Base-by-base conservation (phyloP, 805 yeast species). In the Middelhovenomyces tepae region DNA sequence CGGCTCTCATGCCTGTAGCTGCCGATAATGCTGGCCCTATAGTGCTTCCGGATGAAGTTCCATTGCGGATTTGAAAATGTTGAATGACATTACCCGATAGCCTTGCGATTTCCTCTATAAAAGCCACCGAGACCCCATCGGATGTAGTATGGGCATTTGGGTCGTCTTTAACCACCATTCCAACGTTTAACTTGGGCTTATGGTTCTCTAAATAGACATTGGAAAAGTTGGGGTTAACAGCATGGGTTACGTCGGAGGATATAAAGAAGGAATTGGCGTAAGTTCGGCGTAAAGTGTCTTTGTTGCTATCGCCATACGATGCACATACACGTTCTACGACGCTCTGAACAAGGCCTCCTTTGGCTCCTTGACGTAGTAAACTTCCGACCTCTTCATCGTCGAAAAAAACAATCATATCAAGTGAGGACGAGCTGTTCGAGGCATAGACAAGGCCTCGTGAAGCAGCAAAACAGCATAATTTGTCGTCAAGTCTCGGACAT, bases 371-470 rank as follows among this genome's bases (percentile, higher is more conserved):
- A 56, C 89, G 72, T 4, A 85, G 67, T 22, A 74, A 69, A 5
- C 89, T 78, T 7, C 94, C 94, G 36, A 84, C 70, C 59, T 84
- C 95, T 58, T 84, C 95, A 52, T 79, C 74, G 49, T 85, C 94
- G 47, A 73, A 82, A 35, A 81, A 64, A 2, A 77, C 76, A 2
- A 75, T 81, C 31, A 76, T 53, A 18, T 75, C 63, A 29, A 60
- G 45, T 21, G 49, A 35, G 28, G 37, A 36, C 32, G 54, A 37
- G 18, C 47, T 42, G 32, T 60, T 64, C 18, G 51, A 46, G 23
- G 59, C 60, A 42, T 68, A 70, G 30, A 80, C 57, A 38, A 84
- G 61, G 1, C 81, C 75, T 31, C 63, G 54, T 36, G 78, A 54
- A 7, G 86, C 91, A 9, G 89, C 72, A 52, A 62, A 84, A 1